phyloP scores from a whole-genome alignment of 2,329 filamentous ascomycete species.

The Penicillium sp. region DNA sequence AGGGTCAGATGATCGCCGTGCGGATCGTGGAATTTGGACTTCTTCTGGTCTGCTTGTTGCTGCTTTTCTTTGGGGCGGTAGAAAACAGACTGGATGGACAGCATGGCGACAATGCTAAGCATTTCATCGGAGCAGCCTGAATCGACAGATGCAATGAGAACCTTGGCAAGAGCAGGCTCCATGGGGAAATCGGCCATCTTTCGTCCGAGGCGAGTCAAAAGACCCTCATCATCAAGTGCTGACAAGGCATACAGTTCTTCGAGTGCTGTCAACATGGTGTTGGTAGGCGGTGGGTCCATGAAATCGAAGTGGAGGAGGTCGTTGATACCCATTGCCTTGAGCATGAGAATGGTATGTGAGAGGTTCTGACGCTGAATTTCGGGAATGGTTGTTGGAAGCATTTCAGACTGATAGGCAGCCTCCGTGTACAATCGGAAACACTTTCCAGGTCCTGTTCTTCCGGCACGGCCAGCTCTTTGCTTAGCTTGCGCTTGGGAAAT shows the following conservation, averaged over 20 bases:
- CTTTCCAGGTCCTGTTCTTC: constrained; percentile 91
- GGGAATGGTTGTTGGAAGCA: constrained; percentile 92
- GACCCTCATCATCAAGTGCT: constrained; percentile 89
- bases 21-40: constrained; percentile 94
- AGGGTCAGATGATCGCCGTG: constrained; percentile 92
- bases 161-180: constrained; percentile 89
- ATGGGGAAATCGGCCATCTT: constrained; percentile 99
- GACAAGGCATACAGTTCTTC: constrained; percentile 93
- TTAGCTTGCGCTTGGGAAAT: constrained; percentile 97
- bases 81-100: constrained; percentile 82
- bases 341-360: constrained; percentile 88
- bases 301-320: constrained; percentile 97
- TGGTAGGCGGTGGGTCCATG: constrained; percentile 96
- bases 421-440: constrained; percentile 96
- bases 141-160: constrained; percentile 82
- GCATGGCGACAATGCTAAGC: constrained; percentile 90
- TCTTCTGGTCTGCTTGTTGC: constrained; percentile 93
- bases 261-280: constrained; percentile 93
- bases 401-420: constrained; percentile 90
- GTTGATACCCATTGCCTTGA: constrained; percentile 99
- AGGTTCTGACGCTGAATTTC: constrained; percentile 96
- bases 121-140: constrained; percentile 90
- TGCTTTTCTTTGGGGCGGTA: constrained; percentile 98
- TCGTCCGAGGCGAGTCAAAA: constrained; percentile 83
- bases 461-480: constrained; percentile 87